A percentile compares a stretch with the other conserved stretches of the same genome.
Evolutionary conservation across 805 yeast genomes (phyloP).

Genomic region (Ogataea naganishii): DNA sequence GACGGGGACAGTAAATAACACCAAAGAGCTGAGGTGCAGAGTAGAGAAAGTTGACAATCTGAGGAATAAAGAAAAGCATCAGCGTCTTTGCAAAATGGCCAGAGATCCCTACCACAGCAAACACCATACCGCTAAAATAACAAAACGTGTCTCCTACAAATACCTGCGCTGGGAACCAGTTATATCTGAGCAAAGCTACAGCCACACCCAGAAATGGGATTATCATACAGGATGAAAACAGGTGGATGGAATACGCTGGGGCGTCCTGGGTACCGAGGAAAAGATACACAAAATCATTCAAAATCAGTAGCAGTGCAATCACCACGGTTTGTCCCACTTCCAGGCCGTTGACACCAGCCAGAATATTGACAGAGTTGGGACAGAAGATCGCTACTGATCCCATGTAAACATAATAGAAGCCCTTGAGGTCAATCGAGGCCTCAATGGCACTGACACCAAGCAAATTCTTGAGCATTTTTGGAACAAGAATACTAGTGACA

Average conservation of each 20-base stretch:
- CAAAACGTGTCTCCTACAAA: conserved; percentile 99
- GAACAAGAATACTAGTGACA: conserved; percentile 79
- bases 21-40: conserved; percentile 89
- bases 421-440: conserved; percentile 65
- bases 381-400: conserved; percentile 85
- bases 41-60: conserved; percentile 81
- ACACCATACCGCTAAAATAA: conserved; percentile 97
- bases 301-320: conserved; percentile 56
- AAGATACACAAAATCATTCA: conserved; percentile 72
- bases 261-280: conserved; percentile 20
- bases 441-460: conserved; percentile 29
- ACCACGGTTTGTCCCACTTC: conserved; percentile 94
- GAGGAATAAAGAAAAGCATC: conserved; percentile 80
- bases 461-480: conserved; percentile 47
- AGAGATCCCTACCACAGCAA: conserved; percentile 91
- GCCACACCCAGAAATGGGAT: conserved; percentile 87
- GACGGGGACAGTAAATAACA: conserved; percentile 90
- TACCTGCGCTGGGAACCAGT: conserved; percentile 87
- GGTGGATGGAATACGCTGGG: conserved; percentile 73
- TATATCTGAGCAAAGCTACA: conserved; percentile 62
- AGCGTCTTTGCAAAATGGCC: conserved; percentile 96
- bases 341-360: conserved; percentile 94
- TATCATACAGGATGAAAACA: conserved; percentile 69
- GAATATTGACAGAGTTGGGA: conserved; percentile 90
- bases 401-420: conserved; percentile 82